Conservation (phyloP, 768 basidiomycete genomes). For the Postia placenta region DNA sequence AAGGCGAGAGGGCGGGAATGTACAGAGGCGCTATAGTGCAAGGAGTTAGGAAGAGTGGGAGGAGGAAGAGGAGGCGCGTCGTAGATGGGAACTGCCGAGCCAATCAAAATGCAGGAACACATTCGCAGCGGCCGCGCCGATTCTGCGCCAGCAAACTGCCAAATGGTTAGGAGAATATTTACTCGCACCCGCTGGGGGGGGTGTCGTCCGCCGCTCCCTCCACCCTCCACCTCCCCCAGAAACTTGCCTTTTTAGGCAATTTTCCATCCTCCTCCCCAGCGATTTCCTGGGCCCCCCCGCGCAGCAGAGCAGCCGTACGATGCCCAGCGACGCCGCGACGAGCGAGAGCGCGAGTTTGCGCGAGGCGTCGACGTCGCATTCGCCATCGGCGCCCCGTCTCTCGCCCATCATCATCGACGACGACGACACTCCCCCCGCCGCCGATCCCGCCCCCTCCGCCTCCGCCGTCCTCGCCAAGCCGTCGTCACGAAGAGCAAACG, state of each 20-base stretch:
- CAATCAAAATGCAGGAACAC: constrained; percentile 18
- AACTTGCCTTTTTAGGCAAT: constrained; percentile 25
- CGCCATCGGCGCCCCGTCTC: constrained; percentile 18
- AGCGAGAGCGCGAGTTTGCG: not conserved
- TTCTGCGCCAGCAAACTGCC: constrained; percentile 13
- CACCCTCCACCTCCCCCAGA: constrained; percentile 21
- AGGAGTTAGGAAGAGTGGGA: not conserved
- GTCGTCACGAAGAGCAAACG: constrained; percentile 10
- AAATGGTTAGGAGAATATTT: constrained; percentile 14
- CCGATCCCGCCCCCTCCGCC: constrained; percentile 3
- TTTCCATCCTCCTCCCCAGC: constrained; percentile 8
- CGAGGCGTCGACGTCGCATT: constrained; percentile 7
- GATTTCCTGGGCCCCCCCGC: constrained; percentile 2
- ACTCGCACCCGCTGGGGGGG: not conserved
- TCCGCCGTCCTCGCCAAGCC: not conserved
- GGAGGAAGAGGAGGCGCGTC: constrained; percentile 14
- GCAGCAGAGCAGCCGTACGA: constrained; percentile 1
- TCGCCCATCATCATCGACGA: constrained; percentile 15
- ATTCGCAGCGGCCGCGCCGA: constrained; percentile 15
- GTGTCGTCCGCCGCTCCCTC: constrained; percentile 7
- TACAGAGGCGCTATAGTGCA: no score
- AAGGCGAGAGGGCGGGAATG: no score
- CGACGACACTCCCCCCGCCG: constrained; percentile 7
- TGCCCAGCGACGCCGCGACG: constrained; percentile 10
- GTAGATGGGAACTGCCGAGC: constrained; percentile 27